phyloP scores from a whole-genome alignment of 148 eudicot genomes.

The Nepenthes gracilis region DNA sequence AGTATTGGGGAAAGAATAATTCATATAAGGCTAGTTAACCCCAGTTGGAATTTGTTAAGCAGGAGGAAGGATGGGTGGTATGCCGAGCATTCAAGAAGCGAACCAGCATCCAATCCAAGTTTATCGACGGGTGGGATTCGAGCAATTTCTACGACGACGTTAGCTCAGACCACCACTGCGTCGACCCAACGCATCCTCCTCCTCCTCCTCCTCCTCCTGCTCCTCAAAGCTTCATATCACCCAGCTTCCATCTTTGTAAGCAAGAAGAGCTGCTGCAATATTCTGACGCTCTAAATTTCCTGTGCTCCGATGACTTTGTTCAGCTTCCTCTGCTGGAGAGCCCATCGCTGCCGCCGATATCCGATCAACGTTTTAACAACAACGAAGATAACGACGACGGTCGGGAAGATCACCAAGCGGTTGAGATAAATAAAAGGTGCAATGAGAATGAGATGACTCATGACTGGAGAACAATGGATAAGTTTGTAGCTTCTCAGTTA shows the following conservation, averaged over 20 bases:
- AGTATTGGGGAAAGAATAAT: too few species aligned
- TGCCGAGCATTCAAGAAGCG: conserved; percentile 54
- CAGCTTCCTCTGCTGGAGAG: conserved; percentile 8
- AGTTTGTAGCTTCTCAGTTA: conserved; percentile 8
- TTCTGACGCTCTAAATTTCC: background rate
- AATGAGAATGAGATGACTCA: background rate
- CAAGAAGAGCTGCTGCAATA: background rate
- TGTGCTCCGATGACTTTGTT: background rate
- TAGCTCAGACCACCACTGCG: background rate
- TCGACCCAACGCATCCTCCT: background rate
- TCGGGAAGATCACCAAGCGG: background rate
- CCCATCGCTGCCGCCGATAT: background rate
- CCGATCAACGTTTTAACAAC: background rate
- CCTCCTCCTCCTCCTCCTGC: background rate
- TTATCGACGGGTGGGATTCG: conserved; percentile 27
- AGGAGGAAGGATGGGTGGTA: conserved; percentile 66
- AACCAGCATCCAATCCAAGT: conserved; percentile 9
- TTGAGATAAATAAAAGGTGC: background rate
- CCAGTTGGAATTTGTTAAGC: background rate
- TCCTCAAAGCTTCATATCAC: conserved; percentile 1
- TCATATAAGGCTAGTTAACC: too few species aligned
- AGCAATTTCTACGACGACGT: conserved; percentile 23
- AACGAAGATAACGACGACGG: background rate
- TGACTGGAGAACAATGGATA: conserved; percentile 6
- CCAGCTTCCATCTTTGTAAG: background rate